Evolutionary conservation across 495 filamentous ascomycete species (phyloP).

Genomic region (Parathielavia appendiculata): DNA sequence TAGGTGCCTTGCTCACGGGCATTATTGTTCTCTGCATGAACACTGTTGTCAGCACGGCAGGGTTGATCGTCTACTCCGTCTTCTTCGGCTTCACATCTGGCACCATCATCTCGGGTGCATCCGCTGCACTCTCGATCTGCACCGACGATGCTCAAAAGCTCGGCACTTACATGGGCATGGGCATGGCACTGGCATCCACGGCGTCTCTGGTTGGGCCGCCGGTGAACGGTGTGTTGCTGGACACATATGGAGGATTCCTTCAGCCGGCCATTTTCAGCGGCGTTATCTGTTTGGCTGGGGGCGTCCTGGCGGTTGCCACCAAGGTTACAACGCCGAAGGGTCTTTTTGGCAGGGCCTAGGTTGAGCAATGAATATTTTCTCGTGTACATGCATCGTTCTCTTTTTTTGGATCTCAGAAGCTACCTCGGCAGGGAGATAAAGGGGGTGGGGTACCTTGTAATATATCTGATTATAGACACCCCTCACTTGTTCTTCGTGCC

Average conservation of each 20-base stretch:
- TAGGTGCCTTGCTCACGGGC: conserved; percentile 31
- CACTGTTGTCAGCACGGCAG: conserved; percentile 31
- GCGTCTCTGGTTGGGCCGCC: conserved; percentile 50
- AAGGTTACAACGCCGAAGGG: conserved; percentile 34
- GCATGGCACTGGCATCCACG: conserved; percentile 41
- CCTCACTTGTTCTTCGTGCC: no score
- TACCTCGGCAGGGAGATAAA: no score
- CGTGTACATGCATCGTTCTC: neutral
- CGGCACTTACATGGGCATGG: conserved; percentile 55
- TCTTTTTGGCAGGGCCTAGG: conserved; percentile 20
- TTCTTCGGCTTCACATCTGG: conserved; percentile 40
- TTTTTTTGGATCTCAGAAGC: no score
- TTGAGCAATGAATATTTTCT: neutral
- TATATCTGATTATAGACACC: no score
- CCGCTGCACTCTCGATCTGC: conserved; percentile 40
- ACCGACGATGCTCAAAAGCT: conserved; percentile 41
- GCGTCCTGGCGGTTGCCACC: conserved; percentile 21
- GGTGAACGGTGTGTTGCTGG: conserved; percentile 46
- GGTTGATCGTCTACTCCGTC: conserved; percentile 38
- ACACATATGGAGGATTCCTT: conserved; percentile 37
- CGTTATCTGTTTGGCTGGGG: conserved; percentile 34
- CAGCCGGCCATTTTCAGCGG: conserved; percentile 48
- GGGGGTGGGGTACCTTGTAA: no score
- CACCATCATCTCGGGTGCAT: conserved; percentile 43
- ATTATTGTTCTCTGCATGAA: conserved; percentile 45